Percentiles rank a stretch among this genome's conserved stretches.
Conservation (phyloP, 2,329 filamentous ascomycete species). For the Clarireedia monteithiana region DNA sequence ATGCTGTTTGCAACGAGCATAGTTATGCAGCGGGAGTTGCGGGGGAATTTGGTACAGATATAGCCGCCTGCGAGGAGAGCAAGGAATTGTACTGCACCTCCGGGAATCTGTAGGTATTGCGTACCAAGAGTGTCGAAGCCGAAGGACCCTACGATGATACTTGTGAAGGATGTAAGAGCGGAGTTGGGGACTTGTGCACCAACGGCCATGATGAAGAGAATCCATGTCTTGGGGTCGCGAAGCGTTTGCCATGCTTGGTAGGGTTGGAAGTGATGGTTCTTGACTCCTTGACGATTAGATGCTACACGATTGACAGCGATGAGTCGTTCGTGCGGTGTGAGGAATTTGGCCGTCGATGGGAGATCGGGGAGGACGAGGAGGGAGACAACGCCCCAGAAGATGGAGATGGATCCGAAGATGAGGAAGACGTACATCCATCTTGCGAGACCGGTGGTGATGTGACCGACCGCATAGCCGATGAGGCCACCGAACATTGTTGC, state of each 20-base stretch:
- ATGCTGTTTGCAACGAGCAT: slow-evolving; percentile 49
- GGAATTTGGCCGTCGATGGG: slow-evolving; percentile 53
- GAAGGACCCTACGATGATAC: slow-evolving; percentile 22
- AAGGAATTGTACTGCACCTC: slow-evolving; percentile 48
- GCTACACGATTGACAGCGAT: slow-evolving; percentile 46
- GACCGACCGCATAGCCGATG: slow-evolving; percentile 41
- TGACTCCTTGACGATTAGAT: slow-evolving; percentile 44
- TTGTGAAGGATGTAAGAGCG: slow-evolving; percentile 42
- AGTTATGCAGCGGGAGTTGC: slow-evolving; percentile 40
- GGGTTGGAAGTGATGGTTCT: slow-evolving; percentile 41
- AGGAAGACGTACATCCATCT: slow-evolving; percentile 52
- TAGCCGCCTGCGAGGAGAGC: slow-evolving; percentile 43
- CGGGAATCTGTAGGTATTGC: slow-evolving; percentile 53
- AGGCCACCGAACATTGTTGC: slow-evolving; percentile 44
- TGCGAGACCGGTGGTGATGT: slow-evolving; percentile 43
- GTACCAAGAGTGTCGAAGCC: slow-evolving; percentile 39
- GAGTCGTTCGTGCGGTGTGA: slow-evolving; percentile 47
- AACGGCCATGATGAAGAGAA: slow-evolving; percentile 43
- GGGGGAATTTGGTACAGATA: slow-evolving; percentile 45
- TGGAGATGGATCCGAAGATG: slow-evolving; percentile 49
- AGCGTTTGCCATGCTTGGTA: slow-evolving; percentile 40
- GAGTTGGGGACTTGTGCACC: slow-evolving; percentile 49
- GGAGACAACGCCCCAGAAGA: slow-evolving; percentile 45
- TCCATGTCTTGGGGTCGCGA: slow-evolving; percentile 50
- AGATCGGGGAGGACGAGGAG: slow-evolving; percentile 54